A percentile compares a stretch with the other conserved stretches of the same genome.
These are phyloP conservation scores for Irpex rosettiformis DNA, from an alignment of 1,284 basidiomycete genomes.

Conservation along the genomic window DNA sequence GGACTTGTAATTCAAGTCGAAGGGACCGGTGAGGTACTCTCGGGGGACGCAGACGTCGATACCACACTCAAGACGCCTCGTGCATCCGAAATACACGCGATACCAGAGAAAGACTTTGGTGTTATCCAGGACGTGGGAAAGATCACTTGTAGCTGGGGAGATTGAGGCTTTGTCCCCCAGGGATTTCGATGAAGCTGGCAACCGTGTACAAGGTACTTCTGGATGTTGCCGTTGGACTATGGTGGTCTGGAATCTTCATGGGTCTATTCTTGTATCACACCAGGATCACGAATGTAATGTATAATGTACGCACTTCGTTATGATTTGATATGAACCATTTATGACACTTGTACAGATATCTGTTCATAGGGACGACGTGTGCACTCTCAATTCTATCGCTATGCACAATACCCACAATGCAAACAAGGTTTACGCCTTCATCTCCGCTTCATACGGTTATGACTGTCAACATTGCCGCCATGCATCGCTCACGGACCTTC, in stretches of 20 bases:
- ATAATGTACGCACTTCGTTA: neutral
- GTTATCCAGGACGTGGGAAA: conserved; percentile 27
- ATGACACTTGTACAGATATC: neutral
- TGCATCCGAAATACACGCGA: neutral
- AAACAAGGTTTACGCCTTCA: too few relatives aligned
- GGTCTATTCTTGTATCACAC: conserved; percentile 1
- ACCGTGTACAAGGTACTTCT: neutral
- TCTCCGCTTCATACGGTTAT: too few relatives aligned
- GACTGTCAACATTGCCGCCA: too few relatives aligned
- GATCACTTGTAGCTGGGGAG: conserved; percentile 31
- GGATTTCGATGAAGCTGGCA: neutral
- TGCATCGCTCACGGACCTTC: too few relatives aligned
- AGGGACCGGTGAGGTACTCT: neutral
- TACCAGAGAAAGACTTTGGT: conserved; percentile 4
- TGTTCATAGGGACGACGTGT: too few relatives aligned
- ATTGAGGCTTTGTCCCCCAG: conserved; percentile 16
- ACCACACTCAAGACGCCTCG: neutral
- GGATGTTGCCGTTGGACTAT: neutral
- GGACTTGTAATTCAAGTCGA: neutral
- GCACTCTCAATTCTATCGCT: too few relatives aligned
- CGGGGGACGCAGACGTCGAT: neutral
- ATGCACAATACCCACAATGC: too few relatives aligned
- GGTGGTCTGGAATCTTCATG: neutral
- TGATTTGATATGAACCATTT: neutral
- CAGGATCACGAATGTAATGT: conserved; percentile 3